These are phyloP conservation scores for Spathaspora gorwiae DNA, from an alignment of 805 yeast genomes.

Conservation along the genomic window DNA sequence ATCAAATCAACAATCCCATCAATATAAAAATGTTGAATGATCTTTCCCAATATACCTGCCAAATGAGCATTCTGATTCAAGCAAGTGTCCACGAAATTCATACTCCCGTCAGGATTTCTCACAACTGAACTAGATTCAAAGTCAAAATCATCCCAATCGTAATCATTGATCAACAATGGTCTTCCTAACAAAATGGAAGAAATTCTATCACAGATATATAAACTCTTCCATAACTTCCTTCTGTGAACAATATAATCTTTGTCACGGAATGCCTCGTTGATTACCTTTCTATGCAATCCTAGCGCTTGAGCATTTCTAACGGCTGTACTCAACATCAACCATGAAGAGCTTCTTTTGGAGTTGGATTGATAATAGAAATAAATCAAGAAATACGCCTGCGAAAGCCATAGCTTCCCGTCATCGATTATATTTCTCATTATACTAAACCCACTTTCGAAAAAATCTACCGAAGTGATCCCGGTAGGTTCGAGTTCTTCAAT, in stretches of 20 bases:
- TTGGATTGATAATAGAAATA: conserved; percentile 36
- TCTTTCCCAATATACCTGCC: conserved; percentile 22
- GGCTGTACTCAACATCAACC: conserved; percentile 40
- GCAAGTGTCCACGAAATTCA: conserved; percentile 13
- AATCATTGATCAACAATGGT: conserved; percentile 27
- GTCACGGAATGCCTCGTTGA: conserved; percentile 34
- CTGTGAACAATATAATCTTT: conserved; percentile 21
- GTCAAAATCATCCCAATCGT: conserved; percentile 33
- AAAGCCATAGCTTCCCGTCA: conserved; percentile 38
- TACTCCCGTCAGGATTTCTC: conserved; percentile 10
- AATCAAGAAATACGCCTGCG: conserved; percentile 34
- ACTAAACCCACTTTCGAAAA: conserved; percentile 29
- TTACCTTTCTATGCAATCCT: conserved; percentile 34
- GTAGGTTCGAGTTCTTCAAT: conserved; percentile 12
- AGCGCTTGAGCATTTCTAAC: conserved; percentile 37
- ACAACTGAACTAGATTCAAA: neutral
- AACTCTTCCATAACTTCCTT: conserved; percentile 29
- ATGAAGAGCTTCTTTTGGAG: conserved; percentile 36
- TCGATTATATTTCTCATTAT: conserved; percentile 26
- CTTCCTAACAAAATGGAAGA: conserved; percentile 32
- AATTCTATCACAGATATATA: conserved; percentile 30
- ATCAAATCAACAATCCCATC: conserved; percentile 21
- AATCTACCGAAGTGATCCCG: conserved; percentile 21
- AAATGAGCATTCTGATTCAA: conserved; percentile 22
- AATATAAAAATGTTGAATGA: conserved; percentile 26